Conservation (phyloP, 352 stramenopile genomes). For the Globisporangium abappressorium region DNA sequence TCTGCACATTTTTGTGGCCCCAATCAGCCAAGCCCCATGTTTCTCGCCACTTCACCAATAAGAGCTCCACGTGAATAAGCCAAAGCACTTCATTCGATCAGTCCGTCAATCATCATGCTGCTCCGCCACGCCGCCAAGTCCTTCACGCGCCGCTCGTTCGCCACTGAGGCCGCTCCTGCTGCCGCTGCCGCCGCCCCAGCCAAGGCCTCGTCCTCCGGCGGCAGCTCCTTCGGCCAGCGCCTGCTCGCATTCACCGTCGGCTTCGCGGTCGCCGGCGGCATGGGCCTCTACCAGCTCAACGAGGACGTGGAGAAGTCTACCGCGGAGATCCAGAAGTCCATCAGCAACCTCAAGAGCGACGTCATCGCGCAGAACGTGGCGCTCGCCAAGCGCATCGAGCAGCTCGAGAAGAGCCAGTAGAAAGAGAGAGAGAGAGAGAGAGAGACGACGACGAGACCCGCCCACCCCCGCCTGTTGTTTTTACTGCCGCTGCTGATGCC, state of each 20-base stretch:
- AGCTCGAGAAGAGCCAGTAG: constrained; percentile 71
- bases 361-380: constrained; percentile 64
- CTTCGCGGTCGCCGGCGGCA: constrained; percentile 54
- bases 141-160: constrained; percentile 39
- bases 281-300: constrained; percentile 67
- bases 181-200: constrained; percentile 18
- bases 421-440: constrained; percentile 15
- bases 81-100: not conserved
- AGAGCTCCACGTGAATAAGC: constrained; percentile 12
- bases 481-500: not conserved
- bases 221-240: constrained; percentile 72
- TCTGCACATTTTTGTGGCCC: constrained; percentile 3
- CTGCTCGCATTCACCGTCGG: constrained; percentile 68
- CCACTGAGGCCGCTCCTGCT: constrained; percentile 34
- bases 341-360: constrained; percentile 64
- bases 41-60: not conserved
- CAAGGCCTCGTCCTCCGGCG: constrained; percentile 22
- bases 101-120: constrained; percentile 4
- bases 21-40: not conserved
- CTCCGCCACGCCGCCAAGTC: constrained; percentile 15
- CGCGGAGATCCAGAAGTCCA: constrained; percentile 62
- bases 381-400: constrained; percentile 71
- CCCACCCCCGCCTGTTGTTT: not conserved
- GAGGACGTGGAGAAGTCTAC: constrained; percentile 74
- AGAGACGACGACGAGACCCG: not conserved